These are phyloP conservation scores for Ogataea naganishii DNA, from an alignment of 805 yeast species.

Conservation along the genomic window DNA sequence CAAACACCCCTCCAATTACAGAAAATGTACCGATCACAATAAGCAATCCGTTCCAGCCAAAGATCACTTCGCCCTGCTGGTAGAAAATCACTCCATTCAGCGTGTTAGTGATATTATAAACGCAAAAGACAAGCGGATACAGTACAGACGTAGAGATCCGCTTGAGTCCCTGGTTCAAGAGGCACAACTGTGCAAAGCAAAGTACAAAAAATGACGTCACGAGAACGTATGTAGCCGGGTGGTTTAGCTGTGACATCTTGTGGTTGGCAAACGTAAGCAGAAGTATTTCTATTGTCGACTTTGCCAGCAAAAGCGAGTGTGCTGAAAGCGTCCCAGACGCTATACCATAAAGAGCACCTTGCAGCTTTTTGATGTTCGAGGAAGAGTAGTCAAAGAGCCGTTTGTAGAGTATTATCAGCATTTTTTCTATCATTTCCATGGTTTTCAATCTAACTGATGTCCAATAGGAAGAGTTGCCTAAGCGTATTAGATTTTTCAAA, in stretches of 20 bases:
- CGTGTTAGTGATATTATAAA: slow-evolving; percentile 64
- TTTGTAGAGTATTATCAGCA: not conserved
- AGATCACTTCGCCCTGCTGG: slow-evolving; percentile 36
- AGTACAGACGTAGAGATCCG: slow-evolving; percentile 66
- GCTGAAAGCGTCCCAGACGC: slow-evolving; percentile 76
- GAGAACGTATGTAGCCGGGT: slow-evolving; percentile 39
- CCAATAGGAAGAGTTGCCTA: too few relatives aligned
- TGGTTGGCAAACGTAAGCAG: slow-evolving; percentile 32
- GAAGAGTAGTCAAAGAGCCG: slow-evolving; percentile 7
- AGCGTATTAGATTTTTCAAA: too few relatives aligned
- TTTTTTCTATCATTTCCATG: too few relatives aligned
- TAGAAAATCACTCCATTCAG: slow-evolving; percentile 57
- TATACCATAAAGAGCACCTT: slow-evolving; percentile 59
- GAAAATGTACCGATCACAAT: slow-evolving; percentile 38
- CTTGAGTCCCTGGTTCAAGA: slow-evolving; percentile 66
- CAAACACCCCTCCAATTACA: slow-evolving; percentile 59
- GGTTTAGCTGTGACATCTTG: slow-evolving; percentile 21
- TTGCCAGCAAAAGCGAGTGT: slow-evolving; percentile 79
- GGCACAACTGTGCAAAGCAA: slow-evolving; percentile 63
- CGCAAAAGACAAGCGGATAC: slow-evolving; percentile 80
- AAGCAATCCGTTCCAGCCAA: slow-evolving; percentile 25
- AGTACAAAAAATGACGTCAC: slow-evolving; percentile 46
- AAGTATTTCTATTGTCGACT: slow-evolving; percentile 66
- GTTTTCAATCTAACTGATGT: too few relatives aligned
- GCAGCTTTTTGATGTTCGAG: slow-evolving; percentile 22